Conservation (phyloP, 306 rosid genomes). For the Acacia crassicarpa region DNA sequence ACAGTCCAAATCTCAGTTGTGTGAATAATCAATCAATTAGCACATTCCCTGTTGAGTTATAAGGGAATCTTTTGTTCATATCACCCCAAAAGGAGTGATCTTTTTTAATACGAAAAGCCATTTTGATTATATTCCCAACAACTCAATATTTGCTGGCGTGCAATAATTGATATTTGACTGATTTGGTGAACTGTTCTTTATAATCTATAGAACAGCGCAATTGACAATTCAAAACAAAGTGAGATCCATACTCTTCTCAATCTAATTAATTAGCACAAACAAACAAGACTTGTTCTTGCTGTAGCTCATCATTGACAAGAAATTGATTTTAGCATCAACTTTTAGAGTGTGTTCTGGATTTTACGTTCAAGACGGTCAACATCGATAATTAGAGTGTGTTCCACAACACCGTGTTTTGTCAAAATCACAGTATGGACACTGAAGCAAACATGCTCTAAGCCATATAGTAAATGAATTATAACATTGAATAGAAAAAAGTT, state of each 20-base stretch:
- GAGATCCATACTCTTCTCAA: background rate
- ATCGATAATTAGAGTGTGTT: no score
- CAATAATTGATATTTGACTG: background rate
- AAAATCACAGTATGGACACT: no score
- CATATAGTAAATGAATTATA: no score
- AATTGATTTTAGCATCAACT: background rate
- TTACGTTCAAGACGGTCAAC: background rate
- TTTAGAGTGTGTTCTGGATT: background rate
- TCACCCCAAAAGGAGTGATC: background rate
- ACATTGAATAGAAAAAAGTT: no score
- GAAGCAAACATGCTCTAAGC: no score
- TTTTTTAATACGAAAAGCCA: background rate
- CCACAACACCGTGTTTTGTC: no score
- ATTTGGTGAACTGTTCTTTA: background rate
- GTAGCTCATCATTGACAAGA: background rate
- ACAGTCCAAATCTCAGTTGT: background rate
- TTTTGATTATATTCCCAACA: slow-evolving; percentile 6
- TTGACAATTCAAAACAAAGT: background rate
- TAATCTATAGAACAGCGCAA: background rate
- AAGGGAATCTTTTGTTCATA: background rate
- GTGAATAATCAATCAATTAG: background rate
- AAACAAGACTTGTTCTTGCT: background rate
- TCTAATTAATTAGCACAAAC: background rate
- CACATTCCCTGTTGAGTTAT: background rate
- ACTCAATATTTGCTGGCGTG: background rate